Conservation (phyloP, 495 filamentous ascomycete species). For the Aspergillus bridgeri region DNA sequence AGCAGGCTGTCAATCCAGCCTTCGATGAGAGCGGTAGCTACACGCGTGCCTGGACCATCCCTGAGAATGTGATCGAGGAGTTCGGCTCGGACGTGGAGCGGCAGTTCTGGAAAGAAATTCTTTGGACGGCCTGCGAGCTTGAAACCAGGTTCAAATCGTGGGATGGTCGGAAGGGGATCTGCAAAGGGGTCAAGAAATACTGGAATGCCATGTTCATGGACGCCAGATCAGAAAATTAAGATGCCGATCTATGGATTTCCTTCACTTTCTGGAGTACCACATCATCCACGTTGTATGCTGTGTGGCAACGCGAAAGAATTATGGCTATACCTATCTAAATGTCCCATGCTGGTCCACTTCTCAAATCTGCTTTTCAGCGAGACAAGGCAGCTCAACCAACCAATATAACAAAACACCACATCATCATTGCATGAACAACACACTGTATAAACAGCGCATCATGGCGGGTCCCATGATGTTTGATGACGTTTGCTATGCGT, state of each 20-base stretch:
- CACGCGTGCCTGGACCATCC: conserved; percentile 42
- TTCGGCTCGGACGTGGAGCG: conserved; percentile 49
- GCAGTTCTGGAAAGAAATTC: conserved; percentile 47
- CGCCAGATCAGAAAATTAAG: neutral
- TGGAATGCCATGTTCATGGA: conserved; percentile 27
- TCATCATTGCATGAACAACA: neutral
- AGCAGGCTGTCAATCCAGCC: conserved; percentile 32
- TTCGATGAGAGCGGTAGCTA: conserved; percentile 34
- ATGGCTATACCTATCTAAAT: neutral
- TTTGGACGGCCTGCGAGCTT: conserved; percentile 45
- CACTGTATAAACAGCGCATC: neutral
- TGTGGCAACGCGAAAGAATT: neutral
- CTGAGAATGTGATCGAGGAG: conserved; percentile 31
- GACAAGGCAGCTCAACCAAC: neutral
- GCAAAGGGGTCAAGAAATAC: conserved; percentile 24
- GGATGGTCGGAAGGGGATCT: conserved; percentile 29
- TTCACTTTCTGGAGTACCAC: neutral
- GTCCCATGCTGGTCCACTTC: too few relatives aligned
- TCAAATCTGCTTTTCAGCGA: neutral
- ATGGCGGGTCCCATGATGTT: neutral
- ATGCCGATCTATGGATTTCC: neutral
- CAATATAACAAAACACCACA: too few relatives aligned
- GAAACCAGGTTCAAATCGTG: conserved; percentile 39
- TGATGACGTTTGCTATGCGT: neutral
- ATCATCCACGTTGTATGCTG: neutral